Evolutionary conservation across 2,329 filamentous ascomycete species (phyloP), one percentile per base, ranked within the genome.

Genomic region (Gliomastix tumulicola): DNA sequence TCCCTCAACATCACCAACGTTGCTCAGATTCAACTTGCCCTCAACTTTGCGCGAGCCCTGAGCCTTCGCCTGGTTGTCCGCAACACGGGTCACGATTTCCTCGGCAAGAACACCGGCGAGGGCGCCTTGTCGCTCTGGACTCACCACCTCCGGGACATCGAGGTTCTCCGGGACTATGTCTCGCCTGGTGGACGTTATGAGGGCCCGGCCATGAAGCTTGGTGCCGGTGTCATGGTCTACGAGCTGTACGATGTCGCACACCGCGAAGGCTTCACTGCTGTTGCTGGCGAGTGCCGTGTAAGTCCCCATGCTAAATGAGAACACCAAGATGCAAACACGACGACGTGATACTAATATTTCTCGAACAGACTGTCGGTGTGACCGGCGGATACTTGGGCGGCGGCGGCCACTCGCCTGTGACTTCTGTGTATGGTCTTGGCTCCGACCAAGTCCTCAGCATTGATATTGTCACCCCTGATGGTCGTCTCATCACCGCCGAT

Each of bases 61-160:
- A 69, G 71, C 46, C 55, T 74, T 30, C 69, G 70, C 3, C 51
- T 74, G n/a, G 62, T 73, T 30, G 56, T 75, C 35, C 71, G 53
- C 36, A 62, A 74, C 53, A 76, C 70, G 0, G 71, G 69, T 18
- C 72, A 76, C 44, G 69, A 74, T 44, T 73, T 68, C 44, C 55
- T 60, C 21, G 80, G 79, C 27, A 72, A 74, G 28, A 77, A 72
- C 0, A 77, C 76, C 0, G 81, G 79, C n/a, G 69, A 68, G 18
- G 77, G 78, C 2, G 63, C 71, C 1, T 51, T 79, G 4, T 63
- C 66, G 4, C 58, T 80, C 35, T 79, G 76, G 66, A 78, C 68
- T 7, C 74, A 78, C 40, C 54, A 65, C 41, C 63, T 79, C 37
- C 69, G 75, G 48, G 55, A 63, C n/a, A 50, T 54, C 20, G 32